Percentiles rank a stretch among this genome's conserved stretches.
These are phyloP conservation scores for Hibiscus mutabilis DNA, from an alignment of 345 rosid genomes.

Conservation along the genomic window DNA sequence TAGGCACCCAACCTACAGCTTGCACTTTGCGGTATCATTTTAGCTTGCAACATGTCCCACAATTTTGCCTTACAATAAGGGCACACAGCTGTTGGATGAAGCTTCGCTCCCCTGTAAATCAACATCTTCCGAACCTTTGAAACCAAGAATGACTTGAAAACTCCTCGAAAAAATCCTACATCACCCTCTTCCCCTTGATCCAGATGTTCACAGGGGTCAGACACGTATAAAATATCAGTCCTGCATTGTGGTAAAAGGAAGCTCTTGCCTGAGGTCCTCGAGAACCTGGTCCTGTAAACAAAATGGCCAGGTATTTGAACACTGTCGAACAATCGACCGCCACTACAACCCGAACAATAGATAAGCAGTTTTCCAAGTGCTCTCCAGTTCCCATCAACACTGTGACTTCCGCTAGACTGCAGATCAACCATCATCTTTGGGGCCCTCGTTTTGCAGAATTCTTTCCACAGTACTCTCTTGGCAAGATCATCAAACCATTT, in stretches of 20 bases:
- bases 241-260: constrained; percentile 88
- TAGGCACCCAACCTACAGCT: constrained; percentile 89
- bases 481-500: constrained; percentile 98
- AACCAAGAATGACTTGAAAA: constrained; percentile 75
- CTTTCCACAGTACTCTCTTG: constrained; percentile 88
- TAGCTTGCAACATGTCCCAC: constrained; percentile 93
- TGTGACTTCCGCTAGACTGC: constrained; percentile 85
- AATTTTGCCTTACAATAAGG: constrained; percentile 91
- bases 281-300: constrained; percentile 80
- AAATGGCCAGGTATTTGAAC: constrained; percentile 81
- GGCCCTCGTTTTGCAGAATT: constrained; percentile 80
- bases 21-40: constrained; percentile 91
- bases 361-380: constrained; percentile 91
- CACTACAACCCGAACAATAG: constrained; percentile 76
- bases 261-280: constrained; percentile 92
- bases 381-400: constrained; percentile 97
- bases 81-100: constrained; percentile 84
- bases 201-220: constrained; percentile 97
- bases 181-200: constrained; percentile 98
- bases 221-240: constrained; percentile 75
- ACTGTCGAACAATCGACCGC: constrained; percentile 63
- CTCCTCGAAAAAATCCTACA: constrained; percentile 89
- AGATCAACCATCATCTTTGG: constrained; percentile 94
- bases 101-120: constrained; percentile 47
- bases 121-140: constrained; percentile 76